Conservation (phyloP, 225 moss, liverwort and hornwort species). For the Pseudisothecium myosuroides region DNA sequence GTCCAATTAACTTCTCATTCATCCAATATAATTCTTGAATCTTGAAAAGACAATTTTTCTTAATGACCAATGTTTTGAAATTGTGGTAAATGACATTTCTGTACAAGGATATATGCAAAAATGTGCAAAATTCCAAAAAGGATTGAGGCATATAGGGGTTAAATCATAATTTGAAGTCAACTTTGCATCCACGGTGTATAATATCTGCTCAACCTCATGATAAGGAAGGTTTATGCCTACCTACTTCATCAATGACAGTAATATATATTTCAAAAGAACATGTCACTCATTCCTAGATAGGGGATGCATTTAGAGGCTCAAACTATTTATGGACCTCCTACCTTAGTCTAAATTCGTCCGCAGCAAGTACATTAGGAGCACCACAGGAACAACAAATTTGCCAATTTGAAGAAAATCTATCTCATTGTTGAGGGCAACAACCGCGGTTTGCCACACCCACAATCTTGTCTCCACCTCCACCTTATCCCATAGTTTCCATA, state of each 20-base stretch:
- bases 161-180: not conserved
- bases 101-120: too few species aligned
- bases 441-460: constrained; percentile 4
- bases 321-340: not conserved
- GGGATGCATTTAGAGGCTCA: not conserved
- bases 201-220: not conserved
- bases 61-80: too few species aligned
- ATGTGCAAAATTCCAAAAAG: too few species aligned
- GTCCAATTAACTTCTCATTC: too few species aligned
- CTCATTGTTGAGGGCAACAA: not conserved
- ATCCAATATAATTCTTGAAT: too few species aligned
- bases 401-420: not conserved
- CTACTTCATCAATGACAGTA: not conserved
- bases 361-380: not conserved
- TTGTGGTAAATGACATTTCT: too few species aligned
- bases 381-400: not conserved
- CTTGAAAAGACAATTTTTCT: too few species aligned
- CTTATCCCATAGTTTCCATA: constrained; percentile 3
- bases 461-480: constrained; percentile 16
- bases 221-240: not conserved
- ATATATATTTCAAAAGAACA: not conserved
- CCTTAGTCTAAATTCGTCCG: not conserved
- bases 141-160: too few species aligned
- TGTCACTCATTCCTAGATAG: not conserved
- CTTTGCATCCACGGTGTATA: not conserved